Conservation (phyloP, 306 rosid species). For the Cicer cuneatum region DNA sequence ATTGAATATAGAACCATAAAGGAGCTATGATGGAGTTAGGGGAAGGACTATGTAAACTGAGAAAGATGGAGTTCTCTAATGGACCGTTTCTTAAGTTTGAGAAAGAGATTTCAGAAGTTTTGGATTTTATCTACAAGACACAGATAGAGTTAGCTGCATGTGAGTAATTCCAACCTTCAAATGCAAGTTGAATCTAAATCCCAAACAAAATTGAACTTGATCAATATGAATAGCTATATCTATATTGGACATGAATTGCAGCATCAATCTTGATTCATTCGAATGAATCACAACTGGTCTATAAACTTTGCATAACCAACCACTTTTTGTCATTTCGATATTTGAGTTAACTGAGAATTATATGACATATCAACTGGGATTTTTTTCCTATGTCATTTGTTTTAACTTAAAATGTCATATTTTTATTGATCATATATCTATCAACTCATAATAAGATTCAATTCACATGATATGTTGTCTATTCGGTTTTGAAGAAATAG, state of each 20-base stretch:
- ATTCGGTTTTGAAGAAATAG: constrained; percentile 13
- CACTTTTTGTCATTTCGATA: too few relatives aligned
- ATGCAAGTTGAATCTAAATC: not conserved
- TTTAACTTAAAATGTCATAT: not conserved
- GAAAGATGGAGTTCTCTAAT: constrained; percentile 74
- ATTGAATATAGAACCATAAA: constrained; percentile 67
- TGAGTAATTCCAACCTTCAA: constrained; percentile 52
- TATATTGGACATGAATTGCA: not conserved
- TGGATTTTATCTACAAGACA: constrained; percentile 82
- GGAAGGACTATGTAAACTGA: constrained; percentile 82
- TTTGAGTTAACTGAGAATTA: too few relatives aligned
- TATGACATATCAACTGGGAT: not conserved
- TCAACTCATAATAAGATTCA: too few relatives aligned
- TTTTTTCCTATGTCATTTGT: not conserved
- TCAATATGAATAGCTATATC: not conserved
- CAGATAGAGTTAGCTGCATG: constrained; percentile 97
- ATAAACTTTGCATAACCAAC: too few relatives aligned
- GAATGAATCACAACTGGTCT: not conserved
- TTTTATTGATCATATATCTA: too few relatives aligned
- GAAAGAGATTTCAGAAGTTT: constrained; percentile 73
- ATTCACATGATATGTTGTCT: too few relatives aligned
- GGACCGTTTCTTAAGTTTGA: constrained; percentile 83
- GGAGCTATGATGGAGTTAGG: constrained; percentile 99
- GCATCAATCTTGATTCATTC: not conserved
- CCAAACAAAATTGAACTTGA: not conserved